Evolutionary conservation across 2,329 filamentous ascomycete species (phyloP), one percentile per base, ranked within the genome.

Genomic region (Pseudogymnoascus sp.): DNA sequence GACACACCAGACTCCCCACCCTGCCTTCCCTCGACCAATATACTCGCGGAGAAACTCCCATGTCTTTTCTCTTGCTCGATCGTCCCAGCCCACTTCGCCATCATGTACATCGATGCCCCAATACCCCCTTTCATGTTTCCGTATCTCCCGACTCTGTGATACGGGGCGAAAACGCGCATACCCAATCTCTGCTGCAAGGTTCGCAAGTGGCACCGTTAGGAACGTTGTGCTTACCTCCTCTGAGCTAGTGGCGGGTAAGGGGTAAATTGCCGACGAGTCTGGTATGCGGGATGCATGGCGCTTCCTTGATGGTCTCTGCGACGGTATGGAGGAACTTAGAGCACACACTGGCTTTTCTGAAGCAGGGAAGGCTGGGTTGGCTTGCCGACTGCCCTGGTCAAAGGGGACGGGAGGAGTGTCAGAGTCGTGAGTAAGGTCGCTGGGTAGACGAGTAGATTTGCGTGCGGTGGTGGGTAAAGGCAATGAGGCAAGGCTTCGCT

Each of bases 71-170:
- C 83, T 82, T 3, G 80, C 70, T 0, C 75, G 73, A 0, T 71
- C 61, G 0, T 76, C 71, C 88, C 88, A 91, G 1, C 68, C 60
- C 0, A 75, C 71, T 67, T 82, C 86, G 28, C 18, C n/a, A 31
- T 28, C 34, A 18, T 10, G 18, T n/a, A 60, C 21, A 66, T 86
- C 78, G 4, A 96, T 70, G 2, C 79, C 73, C 93, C 93, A 97
- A 74, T 89, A 86, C 0, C 92, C 93, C 14, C 93, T 82, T 73
- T 96, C 91, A 38, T 88, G 82, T 0, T 76, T 75, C 2, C 80
- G 75, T 1, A 89, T 75, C 0, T 74, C 71, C 3, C 87, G 78
- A 1, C 75, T 75, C 61, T 83, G 78, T 1, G 74, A 66, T 4
- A 70, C 67, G 0, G 87, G 86, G 4, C 74, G 78, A 73, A 84